Evolutionary conservation across 2,329 filamentous ascomycete species (phyloP), one percentile per base, ranked within the genome.

Genomic region (Chaetomiaceae sp.): DNA sequence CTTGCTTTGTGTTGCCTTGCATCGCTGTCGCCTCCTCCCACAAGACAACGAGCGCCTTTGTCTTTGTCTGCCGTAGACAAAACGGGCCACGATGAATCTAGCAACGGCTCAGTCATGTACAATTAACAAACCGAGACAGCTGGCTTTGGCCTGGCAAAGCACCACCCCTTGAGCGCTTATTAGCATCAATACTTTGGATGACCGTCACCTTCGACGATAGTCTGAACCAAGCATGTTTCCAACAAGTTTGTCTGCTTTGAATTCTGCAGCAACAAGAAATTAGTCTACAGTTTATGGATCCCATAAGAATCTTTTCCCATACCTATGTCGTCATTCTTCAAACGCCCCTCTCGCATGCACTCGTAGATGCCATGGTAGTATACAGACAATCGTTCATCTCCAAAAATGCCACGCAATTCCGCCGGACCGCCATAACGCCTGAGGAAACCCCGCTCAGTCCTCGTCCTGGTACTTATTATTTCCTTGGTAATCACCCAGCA

Each of bases 401-500:
- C 48, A 29, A 34, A 27, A 36, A 27, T 37, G 16, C 44, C 34
- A 23, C 21, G 4, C 38, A 49, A 38, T n/a, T 30, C 16, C 43
- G 29, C 27, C 40, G 5, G 36, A 18, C 29, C 50, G 5, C 36
- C 37, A 4, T 21, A 53, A 53, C 45, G 38, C 40, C 51, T 27
- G 29, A 27, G 14, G 13, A 44, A 33, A 9, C 9, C 25, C 37
- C 18, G 20, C 33, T 63, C 70, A 67, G 60, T 72, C 69, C 49
- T 73, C 69, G 62, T 86, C 84, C 47, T 82, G 78, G 61, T 85
- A 82, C 62, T 74, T 70, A 65, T 74, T 70, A 65, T 86, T 87
- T 56, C 79, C 80, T 58, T 77, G 78, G 65, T 85, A 87, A 63
- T 92, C 85, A 11, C 85, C 85, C 30, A 95, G 75, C 46, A 92